These are phyloP conservation scores for Paramecium pentaurelia DNA, from an alignment of 73 alveolate genomes.

Conservation along the genomic window DNA sequence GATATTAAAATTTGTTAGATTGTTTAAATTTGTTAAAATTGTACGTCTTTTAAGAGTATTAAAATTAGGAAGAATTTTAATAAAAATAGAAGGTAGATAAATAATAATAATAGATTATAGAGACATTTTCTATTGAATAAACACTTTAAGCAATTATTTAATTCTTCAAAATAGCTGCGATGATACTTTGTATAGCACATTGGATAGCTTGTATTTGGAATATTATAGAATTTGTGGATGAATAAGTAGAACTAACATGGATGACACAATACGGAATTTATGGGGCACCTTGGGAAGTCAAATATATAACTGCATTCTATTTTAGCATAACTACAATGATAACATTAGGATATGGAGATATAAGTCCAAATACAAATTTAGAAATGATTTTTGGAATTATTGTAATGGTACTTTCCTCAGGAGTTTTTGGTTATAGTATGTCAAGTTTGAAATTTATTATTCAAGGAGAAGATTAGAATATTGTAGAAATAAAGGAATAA, in stretches of 20 bases:
- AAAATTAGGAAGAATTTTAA: conserved; percentile 67
- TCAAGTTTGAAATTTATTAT: not conserved
- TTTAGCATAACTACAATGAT: conserved; percentile 82
- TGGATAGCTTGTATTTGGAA: conserved; percentile 49
- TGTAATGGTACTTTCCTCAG: conserved; percentile 6
- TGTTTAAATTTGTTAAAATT: conserved; percentile 68
- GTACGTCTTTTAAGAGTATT: conserved; percentile 68
- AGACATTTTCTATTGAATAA: not conserved
- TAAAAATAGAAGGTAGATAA: not conserved
- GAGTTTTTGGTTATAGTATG: conserved; percentile 29
- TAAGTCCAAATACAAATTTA: conserved; percentile 47
- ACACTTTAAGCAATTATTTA: not conserved
- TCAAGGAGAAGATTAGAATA: not conserved
- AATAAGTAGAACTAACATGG: not conserved
- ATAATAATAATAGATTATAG: not conserved
- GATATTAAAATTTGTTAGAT: conserved; percentile 61
- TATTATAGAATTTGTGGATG: not conserved
- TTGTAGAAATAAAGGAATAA: conserved; percentile 49
- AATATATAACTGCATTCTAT: conserved; percentile 74
- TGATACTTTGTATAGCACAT: conserved; percentile 1
- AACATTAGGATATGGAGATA: conserved; percentile 88
- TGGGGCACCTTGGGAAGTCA: conserved; percentile 27
- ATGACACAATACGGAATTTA: not conserved
- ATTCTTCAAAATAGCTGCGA: conserved; percentile 5
- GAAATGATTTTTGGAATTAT: conserved; percentile 47